A percentile compares a stretch with the other conserved stretches of the same genome.
These are phyloP conservation scores for Gastrolobium bilobum DNA, from an alignment of 306 rosid species.

Conservation along the genomic window DNA sequence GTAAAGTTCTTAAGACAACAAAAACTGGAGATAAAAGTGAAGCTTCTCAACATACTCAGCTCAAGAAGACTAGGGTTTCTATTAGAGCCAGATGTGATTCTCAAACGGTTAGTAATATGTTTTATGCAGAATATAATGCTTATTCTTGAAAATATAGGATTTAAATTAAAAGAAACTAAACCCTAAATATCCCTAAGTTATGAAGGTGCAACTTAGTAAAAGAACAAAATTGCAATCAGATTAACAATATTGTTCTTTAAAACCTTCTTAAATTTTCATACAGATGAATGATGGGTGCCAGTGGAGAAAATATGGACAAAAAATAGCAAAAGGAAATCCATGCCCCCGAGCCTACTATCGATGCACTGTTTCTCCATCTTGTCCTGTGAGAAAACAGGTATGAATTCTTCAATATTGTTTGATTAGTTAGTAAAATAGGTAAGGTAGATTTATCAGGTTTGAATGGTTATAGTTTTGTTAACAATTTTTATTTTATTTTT, in stretches of 20 bases:
- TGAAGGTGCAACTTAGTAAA: background rate
- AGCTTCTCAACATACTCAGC: slow-evolving; percentile 49
- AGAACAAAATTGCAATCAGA: background rate
- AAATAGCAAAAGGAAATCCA: slow-evolving; percentile 88
- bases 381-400: slow-evolving; percentile 87
- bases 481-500: background rate
- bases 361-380: slow-evolving; percentile 72
- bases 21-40: slow-evolving; percentile 54
- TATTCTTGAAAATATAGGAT: background rate
- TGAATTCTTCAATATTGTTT: background rate
- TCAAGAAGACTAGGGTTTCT: slow-evolving; percentile 78
- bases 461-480: background rate
- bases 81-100: slow-evolving; percentile 78
- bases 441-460: background rate
- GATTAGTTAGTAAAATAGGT: background rate
- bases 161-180: background rate
- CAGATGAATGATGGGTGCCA: slow-evolving; percentile 90
- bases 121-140: background rate
- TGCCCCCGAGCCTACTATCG: slow-evolving; percentile 86
- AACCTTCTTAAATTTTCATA: background rate
- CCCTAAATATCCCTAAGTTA: background rate
- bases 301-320: slow-evolving; percentile 94
- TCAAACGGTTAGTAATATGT: slow-evolving; percentile 62
- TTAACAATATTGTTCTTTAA: background rate
- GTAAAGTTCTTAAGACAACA: slow-evolving; percentile 53